Conservation (phyloP, 2,329 filamentous ascomycete species). For the Neocatenulostroma microsporum region DNA sequence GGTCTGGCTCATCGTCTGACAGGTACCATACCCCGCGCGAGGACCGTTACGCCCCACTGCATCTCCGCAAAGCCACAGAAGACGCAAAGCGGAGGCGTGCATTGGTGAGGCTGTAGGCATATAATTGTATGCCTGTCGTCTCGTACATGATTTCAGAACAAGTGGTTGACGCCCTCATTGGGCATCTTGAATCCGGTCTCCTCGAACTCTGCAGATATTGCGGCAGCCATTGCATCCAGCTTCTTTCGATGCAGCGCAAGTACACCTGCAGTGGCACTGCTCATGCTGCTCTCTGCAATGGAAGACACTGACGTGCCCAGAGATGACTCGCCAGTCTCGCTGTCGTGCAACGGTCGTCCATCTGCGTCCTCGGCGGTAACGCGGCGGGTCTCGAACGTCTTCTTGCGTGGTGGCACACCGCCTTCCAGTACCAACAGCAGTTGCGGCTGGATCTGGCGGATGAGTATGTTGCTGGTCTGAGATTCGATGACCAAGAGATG, state of each 20-base stretch:
- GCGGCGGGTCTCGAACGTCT: conserved; percentile 32
- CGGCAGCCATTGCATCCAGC: conserved; percentile 39
- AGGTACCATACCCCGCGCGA: neutral
- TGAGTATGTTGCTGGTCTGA: conserved; percentile 39
- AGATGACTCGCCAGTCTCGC: conserved; percentile 2
- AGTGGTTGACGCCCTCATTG: conserved; percentile 27
- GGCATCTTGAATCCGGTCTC: conserved; percentile 43
- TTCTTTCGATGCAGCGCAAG: conserved; percentile 44
- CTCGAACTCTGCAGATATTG: conserved; percentile 38
- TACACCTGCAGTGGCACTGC: conserved; percentile 27
- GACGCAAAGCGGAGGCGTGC: too few relatives aligned
- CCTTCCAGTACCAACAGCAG: conserved; percentile 43
- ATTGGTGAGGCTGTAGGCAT: too few relatives aligned
- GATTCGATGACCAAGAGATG: conserved; percentile 42
- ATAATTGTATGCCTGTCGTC: too few relatives aligned
- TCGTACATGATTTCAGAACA: too few relatives aligned
- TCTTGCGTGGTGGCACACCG: conserved; percentile 36
- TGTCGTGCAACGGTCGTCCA: conserved; percentile 17
- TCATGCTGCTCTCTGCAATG: conserved; percentile 15
- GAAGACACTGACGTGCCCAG: conserved; percentile 25
- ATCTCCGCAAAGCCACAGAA: neutral
- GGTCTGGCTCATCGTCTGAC: neutral
- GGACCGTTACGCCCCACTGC: conserved; percentile 2
- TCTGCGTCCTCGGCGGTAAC: conserved; percentile 38
- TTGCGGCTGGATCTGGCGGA: conserved; percentile 39